These are phyloP conservation scores for Plasmodium gaboni DNA, from an alignment of 169 alveolate species.

Conservation along the genomic window DNA sequence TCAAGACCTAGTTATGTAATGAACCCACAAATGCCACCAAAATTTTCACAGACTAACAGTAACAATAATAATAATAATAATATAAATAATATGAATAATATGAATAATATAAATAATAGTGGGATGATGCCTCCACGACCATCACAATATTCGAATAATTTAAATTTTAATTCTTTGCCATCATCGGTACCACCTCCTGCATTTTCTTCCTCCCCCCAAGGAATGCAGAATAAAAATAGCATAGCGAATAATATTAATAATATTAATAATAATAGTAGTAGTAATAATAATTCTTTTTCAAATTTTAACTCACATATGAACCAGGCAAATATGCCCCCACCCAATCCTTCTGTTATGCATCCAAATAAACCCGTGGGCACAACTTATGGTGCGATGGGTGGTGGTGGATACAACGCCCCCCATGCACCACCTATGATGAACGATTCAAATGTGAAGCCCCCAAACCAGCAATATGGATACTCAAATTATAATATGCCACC, in stretches of 20 bases:
- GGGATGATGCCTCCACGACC: conserved; percentile 17
- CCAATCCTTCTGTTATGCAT: background rate
- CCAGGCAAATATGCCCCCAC: conserved; percentile 13
- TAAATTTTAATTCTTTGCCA: conserved; percentile 25
- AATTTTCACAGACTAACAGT: background rate
- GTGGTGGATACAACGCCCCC: conserved; percentile 26
- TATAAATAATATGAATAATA: no score
- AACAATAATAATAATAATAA: background rate
- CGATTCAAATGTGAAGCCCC: conserved; percentile 17
- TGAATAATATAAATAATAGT: conserved; percentile 6
- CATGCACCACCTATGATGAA: conserved; percentile 22
- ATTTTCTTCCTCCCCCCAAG: conserved; percentile 9
- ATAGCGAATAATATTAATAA: no score
- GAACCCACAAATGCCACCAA: background rate
- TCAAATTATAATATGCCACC: conserved; percentile 55
- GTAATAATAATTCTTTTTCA: conserved; percentile 8
- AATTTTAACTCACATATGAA: conserved; percentile 27
- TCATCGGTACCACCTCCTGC: conserved; percentile 65
- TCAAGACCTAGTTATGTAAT: background rate
- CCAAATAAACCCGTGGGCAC: conserved; percentile 6
- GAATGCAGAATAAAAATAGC: background rate
- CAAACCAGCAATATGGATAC: conserved; percentile 33
- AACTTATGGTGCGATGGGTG: conserved; percentile 20
- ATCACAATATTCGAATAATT: conserved; percentile 38
- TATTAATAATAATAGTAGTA: no score